phyloP scores from a whole-genome alignment of 2,329 filamentous ascomycete species.

The Fusarium citri region DNA sequence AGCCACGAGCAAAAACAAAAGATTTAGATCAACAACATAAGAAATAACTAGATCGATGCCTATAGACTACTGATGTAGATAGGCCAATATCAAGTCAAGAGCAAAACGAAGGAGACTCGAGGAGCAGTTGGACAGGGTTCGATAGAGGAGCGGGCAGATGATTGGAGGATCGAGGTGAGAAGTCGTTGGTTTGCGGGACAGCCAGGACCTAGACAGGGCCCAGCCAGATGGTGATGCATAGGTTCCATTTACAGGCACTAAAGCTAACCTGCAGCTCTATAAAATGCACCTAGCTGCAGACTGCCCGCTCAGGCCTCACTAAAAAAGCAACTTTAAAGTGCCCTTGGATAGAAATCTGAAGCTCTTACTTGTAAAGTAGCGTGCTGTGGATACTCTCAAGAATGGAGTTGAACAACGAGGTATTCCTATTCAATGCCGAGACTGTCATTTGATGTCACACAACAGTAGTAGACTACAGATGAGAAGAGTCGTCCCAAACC shows the following conservation, averaged over 20 bases:
- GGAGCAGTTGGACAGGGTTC: slow-evolving; percentile 42
- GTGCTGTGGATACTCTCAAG: not conserved
- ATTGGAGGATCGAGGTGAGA: slow-evolving; percentile 43
- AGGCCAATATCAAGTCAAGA: slow-evolving; percentile 32
- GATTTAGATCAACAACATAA: slow-evolving; percentile 22
- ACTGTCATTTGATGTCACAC: not conserved
- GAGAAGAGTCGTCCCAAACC: not conserved
- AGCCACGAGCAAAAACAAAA: not conserved
- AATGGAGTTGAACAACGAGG: not conserved
- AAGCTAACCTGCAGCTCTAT: slow-evolving; percentile 10
- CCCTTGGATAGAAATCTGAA: not conserved
- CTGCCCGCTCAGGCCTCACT: not conserved
- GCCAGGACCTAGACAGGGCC: slow-evolving; percentile 29
- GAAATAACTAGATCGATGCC: slow-evolving; percentile 34
- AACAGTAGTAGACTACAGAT: not conserved
- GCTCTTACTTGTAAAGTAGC: slow-evolving; percentile 7
- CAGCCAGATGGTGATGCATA: slow-evolving; percentile 34
- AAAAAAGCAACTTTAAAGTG: not conserved
- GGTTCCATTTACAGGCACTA: slow-evolving; percentile 31
- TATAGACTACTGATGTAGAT: slow-evolving; percentile 17
- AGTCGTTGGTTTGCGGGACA: slow-evolving; percentile 33
- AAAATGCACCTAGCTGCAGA: slow-evolving; percentile 24
- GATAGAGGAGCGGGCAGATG: slow-evolving; percentile 37
- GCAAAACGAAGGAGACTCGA: slow-evolving; percentile 45
- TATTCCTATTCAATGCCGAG: not conserved